Percentiles rank a stretch among this genome's conserved stretches.
Conservation (phyloP, 208 protist species). For the Leishmania amazonensis region DNA sequence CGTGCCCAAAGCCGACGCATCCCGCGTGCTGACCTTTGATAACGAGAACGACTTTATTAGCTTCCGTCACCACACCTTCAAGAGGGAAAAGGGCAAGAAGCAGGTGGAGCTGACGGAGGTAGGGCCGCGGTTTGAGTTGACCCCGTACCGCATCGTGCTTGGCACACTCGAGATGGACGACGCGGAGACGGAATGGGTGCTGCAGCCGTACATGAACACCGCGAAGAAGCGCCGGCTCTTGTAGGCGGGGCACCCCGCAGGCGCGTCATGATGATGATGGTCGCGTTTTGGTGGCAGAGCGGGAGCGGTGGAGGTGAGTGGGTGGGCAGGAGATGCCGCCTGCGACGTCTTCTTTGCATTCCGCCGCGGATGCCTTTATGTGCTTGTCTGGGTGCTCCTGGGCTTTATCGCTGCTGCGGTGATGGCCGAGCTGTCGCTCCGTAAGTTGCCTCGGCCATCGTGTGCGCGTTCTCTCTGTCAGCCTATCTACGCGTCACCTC, state of each 20-base stretch:
- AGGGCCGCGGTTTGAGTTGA: constrained; percentile 98
- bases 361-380: background rate
- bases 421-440: background rate
- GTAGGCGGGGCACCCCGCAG: constrained; percentile 23
- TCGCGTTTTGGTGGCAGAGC: background rate
- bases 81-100: constrained; percentile 54
- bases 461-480: background rate
- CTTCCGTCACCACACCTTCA: constrained; percentile 98
- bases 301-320: background rate
- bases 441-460: background rate
- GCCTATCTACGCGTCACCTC: background rate
- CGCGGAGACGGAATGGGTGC: constrained; percentile 98
- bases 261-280: background rate
- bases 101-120: constrained; percentile 96
- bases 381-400: background rate
- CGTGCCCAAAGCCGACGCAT: constrained; percentile 95
- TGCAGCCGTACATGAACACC: constrained; percentile 99
- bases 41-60: constrained; percentile 99
- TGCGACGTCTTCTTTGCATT: background rate
- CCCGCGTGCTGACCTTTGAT: constrained; percentile 97
- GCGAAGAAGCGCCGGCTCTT: constrained; percentile 94
- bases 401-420: background rate
- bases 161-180: constrained; percentile 96
- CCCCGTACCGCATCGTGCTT: constrained; percentile 96
- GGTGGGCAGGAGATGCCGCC: background rate